phyloP scores from a whole-genome alignment of 148 eudicot genomes.

The Silene conica region DNA sequence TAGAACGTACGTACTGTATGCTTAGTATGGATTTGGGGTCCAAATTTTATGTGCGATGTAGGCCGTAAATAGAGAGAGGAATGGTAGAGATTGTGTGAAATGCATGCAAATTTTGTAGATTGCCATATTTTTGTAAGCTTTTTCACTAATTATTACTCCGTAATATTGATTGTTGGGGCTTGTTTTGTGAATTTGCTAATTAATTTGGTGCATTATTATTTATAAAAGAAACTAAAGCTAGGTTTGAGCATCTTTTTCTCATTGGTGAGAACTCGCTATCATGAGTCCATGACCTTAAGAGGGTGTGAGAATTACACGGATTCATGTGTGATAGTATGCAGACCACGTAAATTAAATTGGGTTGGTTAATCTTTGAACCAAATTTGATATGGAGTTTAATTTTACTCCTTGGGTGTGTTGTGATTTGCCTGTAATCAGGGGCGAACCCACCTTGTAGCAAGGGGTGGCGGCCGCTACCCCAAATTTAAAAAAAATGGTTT shows the following conservation, averaged over 20 bases:
- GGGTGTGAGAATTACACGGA: too few relatives aligned
- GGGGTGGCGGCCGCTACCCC: too few relatives aligned
- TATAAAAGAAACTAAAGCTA: not conserved
- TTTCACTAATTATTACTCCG: not conserved
- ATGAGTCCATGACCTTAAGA: too few relatives aligned
- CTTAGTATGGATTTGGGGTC: slow-evolving; percentile 5
- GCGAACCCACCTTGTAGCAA: too few relatives aligned
- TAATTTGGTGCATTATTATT: slow-evolving; percentile 3
- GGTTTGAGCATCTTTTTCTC: not conserved
- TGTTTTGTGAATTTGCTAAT: slow-evolving; percentile 1
- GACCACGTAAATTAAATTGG: too few relatives aligned
- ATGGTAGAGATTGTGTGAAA: not conserved
- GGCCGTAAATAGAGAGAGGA: not conserved
- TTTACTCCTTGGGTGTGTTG: too few relatives aligned
- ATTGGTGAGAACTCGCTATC: not conserved
- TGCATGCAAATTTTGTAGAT: not conserved
- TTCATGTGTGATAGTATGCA: too few relatives aligned
- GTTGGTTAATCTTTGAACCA: too few relatives aligned
- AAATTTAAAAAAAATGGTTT: too few relatives aligned
- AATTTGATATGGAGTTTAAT: too few relatives aligned
- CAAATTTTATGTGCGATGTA: not conserved
- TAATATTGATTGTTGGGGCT: slow-evolving; percentile 1
- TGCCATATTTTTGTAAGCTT: slow-evolving; percentile 6
- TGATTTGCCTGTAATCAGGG: too few relatives aligned
- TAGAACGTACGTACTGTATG: not conserved